Conservation (phyloP, 78 protist genomes). For the Polysphondylium violaceum region DNA sequence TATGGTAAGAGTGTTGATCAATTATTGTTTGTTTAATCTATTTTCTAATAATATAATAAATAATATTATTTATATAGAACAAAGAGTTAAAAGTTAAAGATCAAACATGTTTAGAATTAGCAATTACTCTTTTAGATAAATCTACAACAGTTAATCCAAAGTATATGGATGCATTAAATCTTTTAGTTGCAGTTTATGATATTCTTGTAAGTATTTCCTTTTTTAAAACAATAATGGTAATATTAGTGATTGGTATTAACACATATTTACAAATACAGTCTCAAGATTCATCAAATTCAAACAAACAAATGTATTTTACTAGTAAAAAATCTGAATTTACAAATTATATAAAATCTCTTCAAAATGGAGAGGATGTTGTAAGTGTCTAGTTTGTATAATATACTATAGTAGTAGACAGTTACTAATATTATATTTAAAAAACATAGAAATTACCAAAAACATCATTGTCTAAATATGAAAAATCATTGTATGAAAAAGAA, state of each 20-base stretch:
- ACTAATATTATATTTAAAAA: neutral
- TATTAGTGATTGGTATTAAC: neutral
- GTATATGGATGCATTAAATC: neutral
- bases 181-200: slow-evolving; percentile 3
- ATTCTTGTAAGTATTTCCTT: slow-evolving; percentile 7
- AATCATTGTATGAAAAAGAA: slow-evolving; percentile 46
- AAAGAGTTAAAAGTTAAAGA: no score
- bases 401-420: neutral
- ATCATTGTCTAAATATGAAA: slow-evolving; percentile 27
- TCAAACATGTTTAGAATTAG: no score
- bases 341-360: neutral
- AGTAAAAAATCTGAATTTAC: slow-evolving; percentile 19
- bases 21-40: no score
- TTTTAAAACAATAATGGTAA: neutral
- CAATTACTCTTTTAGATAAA: slow-evolving; percentile 8
- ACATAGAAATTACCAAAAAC: slow-evolving; percentile 42
- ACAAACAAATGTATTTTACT: slow-evolving; percentile 38
- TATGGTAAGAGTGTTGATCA: no score
- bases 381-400: neutral
- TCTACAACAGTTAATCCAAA: neutral
- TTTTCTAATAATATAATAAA: no score
- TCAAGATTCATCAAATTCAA: neutral
- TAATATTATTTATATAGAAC: no score
- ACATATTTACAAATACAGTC: neutral
- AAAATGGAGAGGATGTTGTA: slow-evolving; percentile 35